Base-by-base conservation (phyloP, 441 rosid genomes). In the Dalechampia spathulata region DNA sequence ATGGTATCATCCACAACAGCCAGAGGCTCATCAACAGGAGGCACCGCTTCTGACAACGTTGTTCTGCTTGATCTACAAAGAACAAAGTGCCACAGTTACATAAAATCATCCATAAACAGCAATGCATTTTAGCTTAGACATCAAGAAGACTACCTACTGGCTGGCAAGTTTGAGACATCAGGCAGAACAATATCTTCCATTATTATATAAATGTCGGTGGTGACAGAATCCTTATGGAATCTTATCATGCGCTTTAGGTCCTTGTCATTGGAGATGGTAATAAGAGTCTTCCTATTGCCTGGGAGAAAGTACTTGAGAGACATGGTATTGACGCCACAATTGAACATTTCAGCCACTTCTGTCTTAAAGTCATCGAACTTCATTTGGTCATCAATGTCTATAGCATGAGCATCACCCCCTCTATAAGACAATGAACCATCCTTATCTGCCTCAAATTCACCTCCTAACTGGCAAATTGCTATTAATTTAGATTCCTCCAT, bases 391-490 rank as follows among this genome's bases (percentile, higher is more conserved):
- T 88, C 95, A 30, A 91, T 73, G 47, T 91, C 98, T 20, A 91
- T 83, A 2, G 96, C 96, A 60, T 91, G 95, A 20, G 98, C 96
- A 47, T 86, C 86, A 0, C 98, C 96, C 2, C 98, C 95, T 54
- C 70, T 77, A 65, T 88, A 91, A 7, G 80, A 64, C 46, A 88
- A 57, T 0, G 64, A 68, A 12, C 93, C 95, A 55, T 82, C 83
- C 62, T 72, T 80, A 36, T 72, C 75, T 3, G 76, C 69, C 64
- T 75, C 75, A 65, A 92, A 88, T 38, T 81, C 83, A 46, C 98
- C 98, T 2, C 98, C 98, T 6, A 71, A 76, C 71, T 86, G 93
- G 64, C 98, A 92, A 62, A 92, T 81, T 10, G 86, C 96, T 64
- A 91, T 88, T 13, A 88, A 67, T 57, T 78, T 76, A 39, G 62